Evolutionary conservation across 2,329 filamentous ascomycete species (phyloP), one percentile per base, ranked within the genome.

Genomic region (Trichothecium roseum): DNA sequence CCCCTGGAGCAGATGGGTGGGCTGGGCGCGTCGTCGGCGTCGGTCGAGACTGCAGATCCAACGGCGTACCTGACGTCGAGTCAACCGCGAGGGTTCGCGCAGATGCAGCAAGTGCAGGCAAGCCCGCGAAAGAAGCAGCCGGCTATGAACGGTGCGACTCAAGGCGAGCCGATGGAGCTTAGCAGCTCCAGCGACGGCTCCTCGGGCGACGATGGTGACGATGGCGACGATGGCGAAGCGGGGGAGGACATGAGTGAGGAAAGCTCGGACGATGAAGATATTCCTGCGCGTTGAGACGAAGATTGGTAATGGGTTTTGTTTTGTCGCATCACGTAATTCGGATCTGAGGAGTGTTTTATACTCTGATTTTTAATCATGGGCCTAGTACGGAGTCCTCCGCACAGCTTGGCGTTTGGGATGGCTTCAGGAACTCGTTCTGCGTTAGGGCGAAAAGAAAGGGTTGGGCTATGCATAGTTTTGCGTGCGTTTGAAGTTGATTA

Each of bases 1-100:
- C 45, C 51, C 2, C 39, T 59, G 7, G 44, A 48, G 3, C 50
- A 57, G 30, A 55, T 60, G 44, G 52, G 56, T 10, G 57, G 62
- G 0, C 41, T 63, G 5, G 42, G 45, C 5, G 58, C 50, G 1
- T 52, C 59, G 2, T 44, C 53, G 13, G 59, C 54, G 10, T 59
- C 59, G 2, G 57, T 55, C 5, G 57, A 59, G 34, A 48, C 43
- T 12, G 47, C 49, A 17, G 60, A 64, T 39, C 60, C 61, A 4
- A 62, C 57, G 3, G 34, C 46, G 10, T 26, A 33, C 12, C 4
- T 33, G 4, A 33, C 31, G 4, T 22, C 31, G 8, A 33, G 31
- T 20, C 32, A 35, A 16, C 32, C 32, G 5, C 18, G 32, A 15
- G 32, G 26, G 7, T 8, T 35, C 8, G 22, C 32, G 8, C 32